Evolutionary conservation across 306 rosid species (phyloP).

Genomic region (Geum urbanum): DNA sequence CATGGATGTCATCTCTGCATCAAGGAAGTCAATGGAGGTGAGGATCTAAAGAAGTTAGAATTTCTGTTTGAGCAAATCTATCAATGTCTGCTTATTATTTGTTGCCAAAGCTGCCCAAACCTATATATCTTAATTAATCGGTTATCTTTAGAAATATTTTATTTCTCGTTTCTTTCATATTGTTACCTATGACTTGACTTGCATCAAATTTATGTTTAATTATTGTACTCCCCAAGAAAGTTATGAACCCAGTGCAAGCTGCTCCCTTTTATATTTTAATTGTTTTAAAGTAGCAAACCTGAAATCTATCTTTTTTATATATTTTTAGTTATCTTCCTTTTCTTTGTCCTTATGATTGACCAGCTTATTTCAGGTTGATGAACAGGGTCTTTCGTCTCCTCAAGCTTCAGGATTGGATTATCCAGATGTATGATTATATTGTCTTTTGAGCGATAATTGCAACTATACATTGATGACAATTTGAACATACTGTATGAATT

Average conservation of each 20-base stretch:
- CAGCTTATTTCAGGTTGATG: slow-evolving; percentile 51
- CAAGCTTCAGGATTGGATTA: slow-evolving; percentile 42
- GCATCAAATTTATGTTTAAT: too few species aligned
- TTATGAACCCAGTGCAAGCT: too few species aligned
- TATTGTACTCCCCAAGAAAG: too few species aligned
- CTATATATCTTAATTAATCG: not conserved
- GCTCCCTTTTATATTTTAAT: too few species aligned
- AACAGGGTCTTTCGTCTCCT: slow-evolving; percentile 38
- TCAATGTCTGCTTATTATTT: slow-evolving; percentile 4
- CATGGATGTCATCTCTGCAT: slow-evolving; percentile 41
- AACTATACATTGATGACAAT: slow-evolving; percentile 10
- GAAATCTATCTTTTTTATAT: too few species aligned
- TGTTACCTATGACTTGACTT: too few species aligned
- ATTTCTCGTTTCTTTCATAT: too few species aligned
- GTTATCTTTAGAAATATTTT: not conserved
- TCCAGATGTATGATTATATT: slow-evolving; percentile 44
- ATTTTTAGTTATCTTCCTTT: not conserved
- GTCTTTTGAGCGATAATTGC: slow-evolving; percentile 25
- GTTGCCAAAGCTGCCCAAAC: not conserved
- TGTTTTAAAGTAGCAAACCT: too few species aligned
- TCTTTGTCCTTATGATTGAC: slow-evolving; percentile 2
- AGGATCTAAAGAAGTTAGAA: not conserved
- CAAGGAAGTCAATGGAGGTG: slow-evolving; percentile 73
- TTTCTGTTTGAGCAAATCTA: slow-evolving; percentile 9
- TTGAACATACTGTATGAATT: not conserved